phyloP scores from a whole-genome alignment of 2,329 filamentous ascomycete species.

The Podosphaera fusca region DNA sequence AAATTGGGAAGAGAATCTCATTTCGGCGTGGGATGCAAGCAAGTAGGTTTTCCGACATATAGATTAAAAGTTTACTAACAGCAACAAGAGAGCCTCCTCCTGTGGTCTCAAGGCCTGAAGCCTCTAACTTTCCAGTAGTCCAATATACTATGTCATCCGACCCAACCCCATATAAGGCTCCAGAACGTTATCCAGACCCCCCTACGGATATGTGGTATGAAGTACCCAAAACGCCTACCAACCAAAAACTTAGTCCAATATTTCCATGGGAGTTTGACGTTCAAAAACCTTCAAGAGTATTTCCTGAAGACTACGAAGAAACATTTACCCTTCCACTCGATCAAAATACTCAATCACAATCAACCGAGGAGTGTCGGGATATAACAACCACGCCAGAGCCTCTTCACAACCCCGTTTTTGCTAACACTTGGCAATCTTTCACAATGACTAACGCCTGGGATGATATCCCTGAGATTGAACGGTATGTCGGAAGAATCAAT shows the following conservation, averaged over 20 bases:
- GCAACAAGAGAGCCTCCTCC: slow-evolving; percentile 27
- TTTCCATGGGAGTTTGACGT: slow-evolving; percentile 76
- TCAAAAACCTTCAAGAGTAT: slow-evolving; percentile 39
- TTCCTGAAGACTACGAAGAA: slow-evolving; percentile 28
- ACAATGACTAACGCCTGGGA: slow-evolving; percentile 82
- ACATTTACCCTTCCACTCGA: neutral
- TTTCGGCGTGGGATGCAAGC: slow-evolving; percentile 21
- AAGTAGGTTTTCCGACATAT: slow-evolving; percentile 20
- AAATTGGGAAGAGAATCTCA: slow-evolving; percentile 3
- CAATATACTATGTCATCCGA: slow-evolving; percentile 71
- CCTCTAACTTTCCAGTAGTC: slow-evolving; percentile 54
- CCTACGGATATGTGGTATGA: slow-evolving; percentile 78
- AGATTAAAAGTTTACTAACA: slow-evolving; percentile 4
- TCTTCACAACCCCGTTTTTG: slow-evolving; percentile 18
- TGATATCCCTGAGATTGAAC: slow-evolving; percentile 64
- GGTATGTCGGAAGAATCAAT: slow-evolving; percentile 60
- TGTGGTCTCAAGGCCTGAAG: slow-evolving; percentile 55
- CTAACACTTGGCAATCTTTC: slow-evolving; percentile 49
- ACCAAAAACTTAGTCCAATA: slow-evolving; percentile 39
- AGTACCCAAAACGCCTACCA: slow-evolving; percentile 40
- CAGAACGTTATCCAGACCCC: slow-evolving; percentile 55
- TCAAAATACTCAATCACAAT: neutral
- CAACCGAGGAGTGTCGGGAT: neutral
- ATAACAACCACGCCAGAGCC: neutral
- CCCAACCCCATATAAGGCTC: slow-evolving; percentile 51